phyloP scores from a whole-genome alignment of 2,329 filamentous ascomycete genomes.

The Trichoderma polysporum region DNA sequence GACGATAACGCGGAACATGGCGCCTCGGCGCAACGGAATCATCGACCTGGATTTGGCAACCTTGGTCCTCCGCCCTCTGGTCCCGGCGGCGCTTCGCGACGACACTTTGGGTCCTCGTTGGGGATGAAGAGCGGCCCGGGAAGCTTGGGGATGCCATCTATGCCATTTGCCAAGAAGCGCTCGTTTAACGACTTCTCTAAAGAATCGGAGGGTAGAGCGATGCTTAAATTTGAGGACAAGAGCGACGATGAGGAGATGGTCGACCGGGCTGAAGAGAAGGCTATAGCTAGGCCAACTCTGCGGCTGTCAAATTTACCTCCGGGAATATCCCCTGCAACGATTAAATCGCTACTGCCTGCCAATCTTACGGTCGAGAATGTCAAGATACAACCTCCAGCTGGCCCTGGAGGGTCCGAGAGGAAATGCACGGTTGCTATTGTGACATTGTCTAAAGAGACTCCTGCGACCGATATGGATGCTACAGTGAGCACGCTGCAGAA shows the following conservation, averaged over 20 bases:
- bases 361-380: constrained; percentile 70
- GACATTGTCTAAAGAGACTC: constrained; percentile 75
- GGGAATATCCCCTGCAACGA: constrained; percentile 56
- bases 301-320: constrained; percentile 62
- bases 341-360: constrained; percentile 59
- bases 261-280: constrained; percentile 55
- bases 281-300: constrained; percentile 61
- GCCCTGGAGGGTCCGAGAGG: constrained; percentile 57
- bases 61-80: constrained; percentile 20
- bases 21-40: constrained; percentile 25
- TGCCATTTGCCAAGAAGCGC: constrained; percentile 54
- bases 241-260: constrained; percentile 57
- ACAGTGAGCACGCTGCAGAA: constrained; percentile 78
- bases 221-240: constrained; percentile 42
- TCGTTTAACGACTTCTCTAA: constrained; percentile 47
- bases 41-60: constrained; percentile 31
- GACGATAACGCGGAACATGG: constrained; percentile 39
- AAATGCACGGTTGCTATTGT: constrained; percentile 77
- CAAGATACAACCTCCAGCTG: constrained; percentile 61
- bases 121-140: constrained; percentile 60
- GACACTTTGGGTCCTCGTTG: constrained; percentile 62
- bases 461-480: constrained; percentile 78
- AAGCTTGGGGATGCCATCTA: constrained; percentile 55
- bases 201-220: constrained; percentile 28
- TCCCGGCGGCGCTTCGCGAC: constrained; percentile 43